Evolutionary conservation across 2,329 filamentous ascomycete genomes (phyloP).

Genomic region (Fusarium sarcochroum): DNA sequence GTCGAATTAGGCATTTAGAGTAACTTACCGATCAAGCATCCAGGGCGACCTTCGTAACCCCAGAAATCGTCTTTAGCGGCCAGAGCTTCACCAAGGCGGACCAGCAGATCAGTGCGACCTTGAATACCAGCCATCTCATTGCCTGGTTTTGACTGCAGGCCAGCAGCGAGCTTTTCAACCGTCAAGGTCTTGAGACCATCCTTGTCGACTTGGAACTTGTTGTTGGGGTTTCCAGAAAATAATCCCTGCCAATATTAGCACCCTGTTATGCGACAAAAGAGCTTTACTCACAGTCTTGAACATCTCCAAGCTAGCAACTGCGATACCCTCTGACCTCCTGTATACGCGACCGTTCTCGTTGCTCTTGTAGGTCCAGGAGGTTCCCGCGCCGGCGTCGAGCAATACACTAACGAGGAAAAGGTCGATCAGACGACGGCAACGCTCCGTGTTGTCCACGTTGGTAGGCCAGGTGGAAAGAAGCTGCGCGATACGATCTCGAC

Average conservation of each 20-base stretch:
- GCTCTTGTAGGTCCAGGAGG: conserved; percentile 92
- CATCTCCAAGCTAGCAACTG: conserved; percentile 85
- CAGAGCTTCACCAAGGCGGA: conserved; percentile 81
- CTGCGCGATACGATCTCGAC: conserved; percentile 79
- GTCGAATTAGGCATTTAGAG: not conserved
- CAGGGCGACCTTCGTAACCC: conserved; percentile 85
- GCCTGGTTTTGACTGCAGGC: conserved; percentile 84
- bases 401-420: conserved; percentile 85
- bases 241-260: conserved; percentile 67
- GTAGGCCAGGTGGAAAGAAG: conserved; percentile 78
- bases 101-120: conserved; percentile 84
- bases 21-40: conserved; percentile 88
- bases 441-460: conserved; percentile 78
- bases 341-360: conserved; percentile 88
- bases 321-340: conserved; percentile 88
- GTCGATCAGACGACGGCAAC: conserved; percentile 81
- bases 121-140: conserved; percentile 90
- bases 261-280: conserved; percentile 1
- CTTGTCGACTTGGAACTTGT: conserved; percentile 92
- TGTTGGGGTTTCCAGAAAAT: conserved; percentile 85
- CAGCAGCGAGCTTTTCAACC: conserved; percentile 80
- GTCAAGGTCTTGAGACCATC: conserved; percentile 82
- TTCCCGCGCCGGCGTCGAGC: conserved; percentile 90
- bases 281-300: conserved; percentile 77
- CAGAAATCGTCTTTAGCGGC: conserved; percentile 84